A percentile compares a stretch with the other conserved stretches of the same genome.
phyloP scores from a whole-genome alignment of 2,329 filamentous ascomycete genomes.

The Ceratocystis papillata region DNA sequence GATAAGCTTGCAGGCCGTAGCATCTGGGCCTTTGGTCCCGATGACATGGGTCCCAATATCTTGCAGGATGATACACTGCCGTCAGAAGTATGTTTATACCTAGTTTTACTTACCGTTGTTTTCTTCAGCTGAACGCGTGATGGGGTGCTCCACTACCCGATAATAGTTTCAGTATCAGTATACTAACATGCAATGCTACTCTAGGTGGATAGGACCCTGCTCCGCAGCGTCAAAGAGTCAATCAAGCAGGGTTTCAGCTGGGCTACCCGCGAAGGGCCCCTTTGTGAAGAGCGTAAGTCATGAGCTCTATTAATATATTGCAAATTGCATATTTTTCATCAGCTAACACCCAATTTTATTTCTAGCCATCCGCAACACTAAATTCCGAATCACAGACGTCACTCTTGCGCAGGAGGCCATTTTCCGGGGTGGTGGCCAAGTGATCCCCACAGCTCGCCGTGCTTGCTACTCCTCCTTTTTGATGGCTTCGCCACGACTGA shows the following conservation, averaged over 20 bases:
- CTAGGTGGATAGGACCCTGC: slow-evolving; percentile 79
- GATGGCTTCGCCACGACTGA: slow-evolving; percentile 89
- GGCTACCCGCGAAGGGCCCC: slow-evolving; percentile 86
- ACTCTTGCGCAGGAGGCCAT: slow-evolving; percentile 80
- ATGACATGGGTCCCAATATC: slow-evolving; percentile 90
- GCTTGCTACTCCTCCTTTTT: slow-evolving; percentile 94
- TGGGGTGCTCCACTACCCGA: neutral
- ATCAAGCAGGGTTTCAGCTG: slow-evolving; percentile 95
- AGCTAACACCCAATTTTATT: slow-evolving; percentile 1
- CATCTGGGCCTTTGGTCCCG: slow-evolving; percentile 97
- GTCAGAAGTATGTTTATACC: slow-evolving; percentile 52
- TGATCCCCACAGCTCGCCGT: slow-evolving; percentile 86
- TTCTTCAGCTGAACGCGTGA: too few species aligned
- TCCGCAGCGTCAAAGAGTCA: slow-evolving; percentile 78
- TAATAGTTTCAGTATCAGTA: slow-evolving; percentile 20
- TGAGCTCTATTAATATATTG: neutral
- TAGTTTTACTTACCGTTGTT: neutral
- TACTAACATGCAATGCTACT: slow-evolving; percentile 24
- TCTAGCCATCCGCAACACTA: slow-evolving; percentile 86
- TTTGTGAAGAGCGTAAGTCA: slow-evolving; percentile 89
- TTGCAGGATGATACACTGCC: slow-evolving; percentile 93
- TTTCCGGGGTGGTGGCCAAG: slow-evolving; percentile 88
- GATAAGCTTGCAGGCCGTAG: slow-evolving; percentile 87
- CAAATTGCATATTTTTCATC: slow-evolving; percentile 12
- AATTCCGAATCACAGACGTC: slow-evolving; percentile 92